phyloP scores from a whole-genome alignment of 2,329 filamentous ascomycete species.

The Cytospora leucostoma region DNA sequence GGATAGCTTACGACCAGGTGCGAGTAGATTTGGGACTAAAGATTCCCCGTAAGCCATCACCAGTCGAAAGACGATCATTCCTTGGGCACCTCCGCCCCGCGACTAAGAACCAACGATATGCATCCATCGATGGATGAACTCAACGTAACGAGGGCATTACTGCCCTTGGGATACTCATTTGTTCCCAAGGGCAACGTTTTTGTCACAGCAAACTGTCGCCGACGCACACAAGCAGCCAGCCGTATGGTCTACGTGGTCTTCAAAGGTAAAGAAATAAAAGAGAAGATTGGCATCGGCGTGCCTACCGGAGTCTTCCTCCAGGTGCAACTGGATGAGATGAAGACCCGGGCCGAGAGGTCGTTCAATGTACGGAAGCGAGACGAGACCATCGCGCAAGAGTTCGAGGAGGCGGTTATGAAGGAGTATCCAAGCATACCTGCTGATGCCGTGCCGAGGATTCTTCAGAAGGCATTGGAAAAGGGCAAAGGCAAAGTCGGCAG shows the following conservation, averaged over 20 bases:
- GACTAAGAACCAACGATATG: not conserved
- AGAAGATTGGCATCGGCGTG: slow-evolving; percentile 43
- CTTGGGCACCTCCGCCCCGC: too few species aligned
- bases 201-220: slow-evolving; percentile 45
- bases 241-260: slow-evolving; percentile 42
- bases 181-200: slow-evolving; percentile 46
- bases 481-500: slow-evolving; percentile 50
- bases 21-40: too few species aligned
- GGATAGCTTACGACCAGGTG: too few species aligned
- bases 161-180: slow-evolving; percentile 45
- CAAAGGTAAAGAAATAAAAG: slow-evolving; percentile 25
- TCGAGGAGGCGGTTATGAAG: slow-evolving; percentile 39
- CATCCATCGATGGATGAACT: slow-evolving; percentile 13
- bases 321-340: slow-evolving; percentile 36
- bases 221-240: slow-evolving; percentile 37
- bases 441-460: slow-evolving; percentile 37
- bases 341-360: slow-evolving; percentile 38
- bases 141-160: slow-evolving; percentile 29
- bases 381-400: slow-evolving; percentile 35
- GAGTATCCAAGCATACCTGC: slow-evolving; percentile 46
- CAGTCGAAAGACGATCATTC: too few species aligned
- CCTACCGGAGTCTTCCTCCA: slow-evolving; percentile 37
- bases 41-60: too few species aligned
- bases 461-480: slow-evolving; percentile 48
- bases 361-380: slow-evolving; percentile 40